Evolutionary conservation across 129 eudicot species (phyloP).

Genomic region (Artemisia annua): DNA sequence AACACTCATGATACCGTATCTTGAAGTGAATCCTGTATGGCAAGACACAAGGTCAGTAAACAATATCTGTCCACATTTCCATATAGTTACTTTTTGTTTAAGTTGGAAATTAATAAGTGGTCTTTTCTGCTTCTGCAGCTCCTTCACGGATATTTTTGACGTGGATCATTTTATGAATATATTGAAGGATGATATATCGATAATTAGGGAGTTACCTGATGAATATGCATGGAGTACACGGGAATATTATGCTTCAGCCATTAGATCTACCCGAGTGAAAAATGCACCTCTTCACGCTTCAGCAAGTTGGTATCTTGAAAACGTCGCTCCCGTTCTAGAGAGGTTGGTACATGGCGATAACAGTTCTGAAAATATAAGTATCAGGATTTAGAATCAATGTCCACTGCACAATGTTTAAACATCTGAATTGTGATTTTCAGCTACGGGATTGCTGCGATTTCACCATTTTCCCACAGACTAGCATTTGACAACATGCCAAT

Average conservation of each 20-base stretch:
- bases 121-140: conserved; percentile 45
- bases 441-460: conserved; percentile 91
- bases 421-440: conserved; percentile 36
- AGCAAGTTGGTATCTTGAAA: conserved; percentile 80
- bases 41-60: conserved; percentile 81
- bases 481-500: conserved; percentile 92
- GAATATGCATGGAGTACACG: conserved; percentile 98
- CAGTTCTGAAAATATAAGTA: neutral
- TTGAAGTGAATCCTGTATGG: conserved; percentile 99
- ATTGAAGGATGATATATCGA: conserved; percentile 81
- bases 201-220: conserved; percentile 80
- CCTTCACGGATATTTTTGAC: conserved; percentile 84
- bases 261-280: conserved; percentile 86
- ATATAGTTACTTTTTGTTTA: neutral
- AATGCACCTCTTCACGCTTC: conserved; percentile 98
- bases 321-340: conserved; percentile 73
- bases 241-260: conserved; percentile 86
- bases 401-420: neutral
- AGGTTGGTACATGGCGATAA: conserved; percentile 48
- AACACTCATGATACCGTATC: conserved; percentile 87
- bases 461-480: conserved; percentile 95
- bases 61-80: neutral
- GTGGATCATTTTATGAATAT: conserved; percentile 93
- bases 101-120: neutral
- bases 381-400: neutral